phyloP scores from a whole-genome alignment of 306 rosid genomes.

The Vachellia collinsii region DNA sequence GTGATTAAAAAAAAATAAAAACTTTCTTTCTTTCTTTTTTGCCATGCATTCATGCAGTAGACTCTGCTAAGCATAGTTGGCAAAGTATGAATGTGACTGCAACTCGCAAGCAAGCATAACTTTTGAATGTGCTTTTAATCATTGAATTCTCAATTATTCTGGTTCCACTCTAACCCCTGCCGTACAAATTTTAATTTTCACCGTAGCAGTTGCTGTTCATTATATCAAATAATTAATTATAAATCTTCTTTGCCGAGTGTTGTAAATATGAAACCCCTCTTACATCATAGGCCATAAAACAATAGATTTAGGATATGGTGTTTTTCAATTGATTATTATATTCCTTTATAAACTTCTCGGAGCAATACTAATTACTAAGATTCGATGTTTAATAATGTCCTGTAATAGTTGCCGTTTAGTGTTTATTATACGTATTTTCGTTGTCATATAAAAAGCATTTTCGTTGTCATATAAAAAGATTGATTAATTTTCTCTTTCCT shows the following conservation, averaged over 20 bases:
- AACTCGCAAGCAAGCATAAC: conserved; percentile 33
- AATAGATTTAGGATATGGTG: too few relatives aligned
- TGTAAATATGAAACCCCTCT: too few relatives aligned
- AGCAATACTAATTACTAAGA: too few relatives aligned
- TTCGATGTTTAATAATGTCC: too few relatives aligned
- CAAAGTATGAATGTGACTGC: conserved; percentile 28
- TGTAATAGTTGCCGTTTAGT: too few relatives aligned
- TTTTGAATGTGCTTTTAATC: conserved; percentile 25
- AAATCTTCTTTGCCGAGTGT: background rate
- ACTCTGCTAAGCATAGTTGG: conserved; percentile 32
- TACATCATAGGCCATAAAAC: too few relatives aligned
- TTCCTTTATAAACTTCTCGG: too few relatives aligned
- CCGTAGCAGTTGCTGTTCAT: background rate
- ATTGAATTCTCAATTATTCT: conserved; percentile 19
- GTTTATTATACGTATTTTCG: too few relatives aligned
- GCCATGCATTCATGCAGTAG: conserved; percentile 18
- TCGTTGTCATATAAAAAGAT: too few relatives aligned
- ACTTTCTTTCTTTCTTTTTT: background rate
- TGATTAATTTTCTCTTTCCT: too few relatives aligned
- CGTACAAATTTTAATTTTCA: background rate
- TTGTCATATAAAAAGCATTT: too few relatives aligned
- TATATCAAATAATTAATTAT: background rate
- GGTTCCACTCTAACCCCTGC: background rate
- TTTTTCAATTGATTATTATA: too few relatives aligned
- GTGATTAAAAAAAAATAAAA: background rate